Percentiles rank a stretch among this genome's conserved stretches.
Evolutionary conservation across 2,329 filamentous ascomycete species (phyloP).

Genomic region (Ambrosiella cleistominuta): DNA sequence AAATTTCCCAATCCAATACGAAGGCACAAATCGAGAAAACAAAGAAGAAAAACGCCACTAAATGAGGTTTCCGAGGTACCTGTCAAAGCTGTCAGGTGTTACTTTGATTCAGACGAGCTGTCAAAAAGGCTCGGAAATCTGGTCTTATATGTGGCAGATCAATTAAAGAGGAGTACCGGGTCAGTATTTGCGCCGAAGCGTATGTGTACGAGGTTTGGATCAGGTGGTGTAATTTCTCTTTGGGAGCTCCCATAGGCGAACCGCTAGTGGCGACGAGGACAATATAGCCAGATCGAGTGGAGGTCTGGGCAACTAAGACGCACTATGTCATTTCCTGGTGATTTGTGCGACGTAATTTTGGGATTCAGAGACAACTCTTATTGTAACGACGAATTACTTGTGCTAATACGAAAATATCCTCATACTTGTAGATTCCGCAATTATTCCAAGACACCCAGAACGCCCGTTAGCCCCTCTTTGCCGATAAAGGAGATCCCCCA

Average conservation of each 20-base stretch:
- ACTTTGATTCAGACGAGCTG: background rate
- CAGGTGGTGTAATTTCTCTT: background rate
- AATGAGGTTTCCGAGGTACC: background rate
- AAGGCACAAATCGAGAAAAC: background rate
- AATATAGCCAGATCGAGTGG: background rate
- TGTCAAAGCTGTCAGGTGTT: background rate
- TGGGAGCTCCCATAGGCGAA: background rate
- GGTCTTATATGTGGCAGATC: background rate
- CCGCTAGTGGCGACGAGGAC: background rate
- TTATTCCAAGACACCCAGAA: slow-evolving; percentile 32
- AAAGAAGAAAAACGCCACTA: background rate
- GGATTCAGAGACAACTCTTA: background rate
- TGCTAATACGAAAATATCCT: no score
- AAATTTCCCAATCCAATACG: background rate
- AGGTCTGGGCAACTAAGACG: slow-evolving; percentile 4
- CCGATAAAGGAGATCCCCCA: slow-evolving; percentile 46
- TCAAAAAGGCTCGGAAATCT: background rate
- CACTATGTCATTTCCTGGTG: background rate
- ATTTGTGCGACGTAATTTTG: background rate
- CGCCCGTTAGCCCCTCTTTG: slow-evolving; percentile 33
- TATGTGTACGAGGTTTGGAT: background rate
- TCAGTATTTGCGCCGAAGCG: background rate
- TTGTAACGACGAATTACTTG: background rate
- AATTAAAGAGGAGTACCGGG: background rate
- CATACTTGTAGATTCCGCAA: slow-evolving; percentile 27